These are phyloP conservation scores for Kodamaea kakaduensis DNA, from an alignment of 805 yeast species.

Conservation along the genomic window DNA sequence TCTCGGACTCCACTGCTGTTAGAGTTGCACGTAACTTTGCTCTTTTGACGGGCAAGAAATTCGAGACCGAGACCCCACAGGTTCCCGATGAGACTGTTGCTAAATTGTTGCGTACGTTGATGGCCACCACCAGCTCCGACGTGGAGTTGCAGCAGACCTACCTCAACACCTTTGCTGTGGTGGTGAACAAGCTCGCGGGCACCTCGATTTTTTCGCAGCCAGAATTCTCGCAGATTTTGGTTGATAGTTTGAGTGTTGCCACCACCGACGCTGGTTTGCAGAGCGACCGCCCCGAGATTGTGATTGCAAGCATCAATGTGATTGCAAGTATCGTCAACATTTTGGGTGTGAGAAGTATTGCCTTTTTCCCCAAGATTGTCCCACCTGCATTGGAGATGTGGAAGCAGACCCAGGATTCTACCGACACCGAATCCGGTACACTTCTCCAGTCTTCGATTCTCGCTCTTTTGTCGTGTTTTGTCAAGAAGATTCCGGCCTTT, in stretches of 20 bases:
- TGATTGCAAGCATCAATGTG: slow-evolving; percentile 69
- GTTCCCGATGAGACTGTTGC: slow-evolving; percentile 44
- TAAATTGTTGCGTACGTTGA: slow-evolving; percentile 47
- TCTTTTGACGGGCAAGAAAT: slow-evolving; percentile 59
- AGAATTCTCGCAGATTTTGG: slow-evolving; percentile 44
- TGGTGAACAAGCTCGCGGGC: slow-evolving; percentile 60
- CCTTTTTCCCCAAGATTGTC: slow-evolving; percentile 78
- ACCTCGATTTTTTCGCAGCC: slow-evolving; percentile 25
- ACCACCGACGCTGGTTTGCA: slow-evolving; percentile 51
- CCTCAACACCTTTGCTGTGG: slow-evolving; percentile 59
- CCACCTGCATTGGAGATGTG: slow-evolving; percentile 68
- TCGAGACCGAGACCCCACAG: slow-evolving; percentile 51
- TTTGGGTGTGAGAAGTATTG: slow-evolving; percentile 82
- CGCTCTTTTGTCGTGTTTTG: slow-evolving; percentile 66
- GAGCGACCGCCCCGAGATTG: slow-evolving; percentile 54
- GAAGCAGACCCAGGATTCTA: slow-evolving; percentile 30
- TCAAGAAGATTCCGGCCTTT: slow-evolving; percentile 84
- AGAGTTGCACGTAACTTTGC: slow-evolving; percentile 61
- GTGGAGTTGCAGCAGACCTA: slow-evolving; percentile 62
- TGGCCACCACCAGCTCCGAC: slow-evolving; percentile 32
- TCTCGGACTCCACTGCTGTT: slow-evolving; percentile 37
- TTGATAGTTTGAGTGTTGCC: slow-evolving; percentile 46
- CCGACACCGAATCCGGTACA: slow-evolving; percentile 25
- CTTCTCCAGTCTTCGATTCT: slow-evolving; percentile 67
- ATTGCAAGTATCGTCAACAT: slow-evolving; percentile 66